These are phyloP conservation scores for Salicornia ramosissima DNA, from an alignment of 148 eudicot species.

Conservation along the genomic window DNA sequence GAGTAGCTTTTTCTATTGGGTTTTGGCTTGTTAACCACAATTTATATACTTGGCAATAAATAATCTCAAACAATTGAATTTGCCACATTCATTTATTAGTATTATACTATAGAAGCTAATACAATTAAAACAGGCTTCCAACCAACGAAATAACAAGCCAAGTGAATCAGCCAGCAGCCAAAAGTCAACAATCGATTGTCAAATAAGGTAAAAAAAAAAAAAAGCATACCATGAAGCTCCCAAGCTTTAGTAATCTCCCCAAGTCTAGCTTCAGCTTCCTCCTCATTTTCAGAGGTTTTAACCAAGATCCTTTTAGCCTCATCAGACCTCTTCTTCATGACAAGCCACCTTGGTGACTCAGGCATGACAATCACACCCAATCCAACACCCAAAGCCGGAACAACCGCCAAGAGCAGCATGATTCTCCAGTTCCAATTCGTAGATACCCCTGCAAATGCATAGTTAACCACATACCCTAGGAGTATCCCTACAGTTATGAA, in stretches of 20 bases:
- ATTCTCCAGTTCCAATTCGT: slow-evolving; percentile 61
- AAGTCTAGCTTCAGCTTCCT: slow-evolving; percentile 59
- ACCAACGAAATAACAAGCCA: no score
- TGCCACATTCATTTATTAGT: no score
- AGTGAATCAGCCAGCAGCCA: no score
- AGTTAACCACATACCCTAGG: slow-evolving; percentile 62
- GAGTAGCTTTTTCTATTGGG: no score
- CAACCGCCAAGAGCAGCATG: slow-evolving; percentile 69
- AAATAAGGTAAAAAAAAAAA: neutral
- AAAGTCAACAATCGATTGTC: no score
- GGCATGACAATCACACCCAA: slow-evolving; percentile 66
- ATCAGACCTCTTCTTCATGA: slow-evolving; percentile 48
- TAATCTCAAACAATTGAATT: no score
- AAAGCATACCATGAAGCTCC: slow-evolving; percentile 32
- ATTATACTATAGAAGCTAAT: no score
- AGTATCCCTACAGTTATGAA: slow-evolving; percentile 77
- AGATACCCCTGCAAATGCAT: slow-evolving; percentile 47
- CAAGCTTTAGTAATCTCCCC: slow-evolving; percentile 53
- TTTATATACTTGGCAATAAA: no score
- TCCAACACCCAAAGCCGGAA: slow-evolving; percentile 58
- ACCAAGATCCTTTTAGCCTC: slow-evolving; percentile 55
- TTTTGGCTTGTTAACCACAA: no score
- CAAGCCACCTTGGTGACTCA: slow-evolving; percentile 93
- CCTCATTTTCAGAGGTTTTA: slow-evolving; percentile 46
- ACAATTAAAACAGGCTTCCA: no score